phyloP scores from a whole-genome alignment of 768 basidiomycete species.

The Podaxis rugospora region DNA sequence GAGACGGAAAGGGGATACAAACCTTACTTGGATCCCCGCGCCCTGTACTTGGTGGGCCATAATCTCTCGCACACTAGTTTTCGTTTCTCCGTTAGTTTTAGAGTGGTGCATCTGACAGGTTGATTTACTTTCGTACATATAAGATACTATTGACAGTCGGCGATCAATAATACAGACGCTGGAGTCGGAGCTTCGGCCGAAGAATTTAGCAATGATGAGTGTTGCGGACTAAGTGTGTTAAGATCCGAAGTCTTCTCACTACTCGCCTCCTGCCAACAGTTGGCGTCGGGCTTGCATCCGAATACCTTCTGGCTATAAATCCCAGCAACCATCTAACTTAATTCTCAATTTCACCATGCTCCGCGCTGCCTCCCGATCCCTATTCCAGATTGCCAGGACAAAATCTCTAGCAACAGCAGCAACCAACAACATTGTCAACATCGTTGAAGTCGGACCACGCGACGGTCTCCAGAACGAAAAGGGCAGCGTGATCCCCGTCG shows the following conservation, averaged over 20 bases:
- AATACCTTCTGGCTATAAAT: background rate
- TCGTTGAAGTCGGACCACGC: conserved; percentile 88
- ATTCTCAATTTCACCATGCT: background rate
- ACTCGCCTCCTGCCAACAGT: background rate
- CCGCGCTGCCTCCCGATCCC: background rate
- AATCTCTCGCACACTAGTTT: background rate
- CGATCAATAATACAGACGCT: too few species aligned
- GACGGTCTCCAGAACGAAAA: conserved; percentile 93
- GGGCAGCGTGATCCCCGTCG: conserved; percentile 55
- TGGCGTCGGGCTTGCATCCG: background rate
- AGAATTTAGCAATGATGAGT: too few species aligned
- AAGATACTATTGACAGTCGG: background rate
- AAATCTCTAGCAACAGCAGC: conserved; percentile 14
- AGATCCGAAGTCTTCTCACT: background rate
- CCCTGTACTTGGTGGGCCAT: background rate
- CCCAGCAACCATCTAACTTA: background rate
- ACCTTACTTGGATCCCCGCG: background rate
- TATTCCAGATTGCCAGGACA: background rate
- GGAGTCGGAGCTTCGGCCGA: too few species aligned
- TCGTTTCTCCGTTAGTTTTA: background rate
- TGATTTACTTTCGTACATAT: background rate
- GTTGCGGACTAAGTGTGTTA: background rate
- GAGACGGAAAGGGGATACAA: background rate
- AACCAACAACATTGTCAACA: conserved; percentile 41
- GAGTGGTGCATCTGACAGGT: background rate